Evolutionary conservation across 2,329 filamentous ascomycete species (phyloP).

Genomic region (Myriosclerotinia curreyana): DNA sequence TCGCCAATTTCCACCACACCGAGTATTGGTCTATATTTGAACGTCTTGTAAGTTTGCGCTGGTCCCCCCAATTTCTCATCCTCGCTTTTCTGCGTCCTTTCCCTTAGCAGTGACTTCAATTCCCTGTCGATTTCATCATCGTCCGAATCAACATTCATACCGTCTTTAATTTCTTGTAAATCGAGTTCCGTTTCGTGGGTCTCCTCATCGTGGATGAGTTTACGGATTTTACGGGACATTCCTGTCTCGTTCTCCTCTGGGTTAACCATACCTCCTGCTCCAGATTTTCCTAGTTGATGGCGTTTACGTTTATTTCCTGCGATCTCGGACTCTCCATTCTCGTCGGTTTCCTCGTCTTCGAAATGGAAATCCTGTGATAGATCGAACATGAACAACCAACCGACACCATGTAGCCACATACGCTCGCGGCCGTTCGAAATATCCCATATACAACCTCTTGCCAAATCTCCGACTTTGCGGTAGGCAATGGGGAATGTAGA

Average conservation of each 20-base stretch:
- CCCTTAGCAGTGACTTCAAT: slow-evolving; percentile 16
- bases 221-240: slow-evolving; percentile 43
- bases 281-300: slow-evolving; percentile 40
- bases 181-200: slow-evolving; percentile 39
- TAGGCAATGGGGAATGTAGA: slow-evolving; percentile 71
- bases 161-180: slow-evolving; percentile 9
- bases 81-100: slow-evolving; percentile 33
- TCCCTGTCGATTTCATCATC: slow-evolving; percentile 13
- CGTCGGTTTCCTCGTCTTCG: slow-evolving; percentile 28
- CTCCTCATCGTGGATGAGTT: slow-evolving; percentile 43
- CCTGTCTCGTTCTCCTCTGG: slow-evolving; percentile 25
- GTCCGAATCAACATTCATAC: slow-evolving; percentile 15
- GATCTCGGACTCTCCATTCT: slow-evolving; percentile 22
- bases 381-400: slow-evolving; percentile 92
- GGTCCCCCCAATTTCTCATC: slow-evolving; percentile 29
- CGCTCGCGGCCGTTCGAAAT: slow-evolving; percentile 54
- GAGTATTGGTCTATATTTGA: slow-evolving; percentile 91
- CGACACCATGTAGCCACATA: slow-evolving; percentile 82
- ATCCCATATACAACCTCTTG: slow-evolving; percentile 85
- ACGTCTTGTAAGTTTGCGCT: slow-evolving; percentile 65
- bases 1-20: slow-evolving; percentile 55
- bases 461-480: slow-evolving; percentile 69
- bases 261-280: slow-evolving; percentile 54
- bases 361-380: slow-evolving; percentile 59
- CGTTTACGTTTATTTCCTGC: slow-evolving; percentile 17